phyloP scores from a whole-genome alignment of 768 basidiomycete species.

The Gymnopilus dilepis region DNA sequence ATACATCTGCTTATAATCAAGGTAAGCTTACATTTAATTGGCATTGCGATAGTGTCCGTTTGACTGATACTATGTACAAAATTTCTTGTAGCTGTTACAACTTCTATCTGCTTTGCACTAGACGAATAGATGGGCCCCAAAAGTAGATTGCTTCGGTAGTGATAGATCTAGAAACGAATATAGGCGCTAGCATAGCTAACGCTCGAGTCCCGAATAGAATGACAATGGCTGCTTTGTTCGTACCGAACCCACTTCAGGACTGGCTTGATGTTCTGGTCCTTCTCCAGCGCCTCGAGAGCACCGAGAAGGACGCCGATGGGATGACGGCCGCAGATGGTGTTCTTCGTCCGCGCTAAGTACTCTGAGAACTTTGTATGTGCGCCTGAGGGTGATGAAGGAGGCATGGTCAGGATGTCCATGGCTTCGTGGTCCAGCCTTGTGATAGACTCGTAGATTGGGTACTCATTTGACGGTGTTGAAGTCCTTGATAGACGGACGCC shows the following conservation, averaged over 20 bases:
- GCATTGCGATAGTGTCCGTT: slow-evolving; percentile 8
- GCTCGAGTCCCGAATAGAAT: slow-evolving; percentile 76
- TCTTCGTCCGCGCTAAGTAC: slow-evolving; percentile 78
- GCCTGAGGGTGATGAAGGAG: slow-evolving; percentile 52
- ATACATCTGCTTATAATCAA: slow-evolving; percentile 8
- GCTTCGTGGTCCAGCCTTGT: slow-evolving; percentile 85
- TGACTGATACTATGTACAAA: neutral
- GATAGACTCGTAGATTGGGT: slow-evolving; percentile 87
- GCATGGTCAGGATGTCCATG: slow-evolving; percentile 71
- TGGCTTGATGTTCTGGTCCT: slow-evolving; percentile 36
- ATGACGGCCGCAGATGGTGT: slow-evolving; percentile 97
- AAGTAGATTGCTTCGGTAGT: neutral
- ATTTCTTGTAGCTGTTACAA: slow-evolving; percentile 13
- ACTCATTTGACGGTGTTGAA: slow-evolving; percentile 42
- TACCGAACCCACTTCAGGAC: slow-evolving; percentile 87
- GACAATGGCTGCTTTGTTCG: slow-evolving; percentile 87
- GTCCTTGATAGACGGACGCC: slow-evolving; percentile 57
- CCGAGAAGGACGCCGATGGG: slow-evolving; percentile 93
- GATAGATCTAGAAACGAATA: slow-evolving; percentile 56
- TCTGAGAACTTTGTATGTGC: slow-evolving; percentile 68
- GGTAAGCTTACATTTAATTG: slow-evolving; percentile 1
- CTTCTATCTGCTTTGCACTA: neutral
- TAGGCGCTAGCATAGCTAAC: slow-evolving; percentile 97
- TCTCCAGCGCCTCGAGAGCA: slow-evolving; percentile 66
- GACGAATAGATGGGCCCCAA: slow-evolving; percentile 7